Conservation (phyloP, 441 rosid genomes). For the Populus hybrid region DNA sequence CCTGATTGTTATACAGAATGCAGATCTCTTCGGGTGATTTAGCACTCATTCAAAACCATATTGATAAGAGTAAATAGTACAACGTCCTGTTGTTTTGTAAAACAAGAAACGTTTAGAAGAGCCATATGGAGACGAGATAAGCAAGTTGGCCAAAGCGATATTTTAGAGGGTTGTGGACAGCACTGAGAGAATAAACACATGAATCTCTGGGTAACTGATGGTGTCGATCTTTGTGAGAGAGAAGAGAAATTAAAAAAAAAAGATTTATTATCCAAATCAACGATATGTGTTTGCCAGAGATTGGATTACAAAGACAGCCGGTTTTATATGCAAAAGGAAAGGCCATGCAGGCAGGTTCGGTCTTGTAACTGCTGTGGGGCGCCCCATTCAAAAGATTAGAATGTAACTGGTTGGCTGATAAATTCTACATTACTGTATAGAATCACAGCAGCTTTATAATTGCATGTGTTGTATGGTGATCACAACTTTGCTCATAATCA, state of each 20-base stretch:
- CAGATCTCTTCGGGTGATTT: conserved; percentile 15
- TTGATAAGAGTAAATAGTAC: background rate
- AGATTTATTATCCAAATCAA: background rate
- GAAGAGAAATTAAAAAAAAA: background rate
- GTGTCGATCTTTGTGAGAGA: background rate
- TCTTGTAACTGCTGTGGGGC: too few relatives aligned
- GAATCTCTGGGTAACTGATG: conserved; percentile 3
- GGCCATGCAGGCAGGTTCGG: background rate
- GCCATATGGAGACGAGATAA: conserved; percentile 24
- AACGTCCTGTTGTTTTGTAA: background rate
- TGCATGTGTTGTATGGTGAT: background rate
- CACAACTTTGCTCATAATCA: background rate
- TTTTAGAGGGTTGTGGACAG: conserved; percentile 21
- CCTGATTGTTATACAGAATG: conserved; percentile 29
- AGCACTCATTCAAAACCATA: conserved; percentile 9
- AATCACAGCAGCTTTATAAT: too few relatives aligned
- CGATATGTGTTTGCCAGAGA: background rate
- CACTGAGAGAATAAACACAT: background rate
- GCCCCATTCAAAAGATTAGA: background rate
- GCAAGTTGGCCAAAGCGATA: conserved; percentile 38
- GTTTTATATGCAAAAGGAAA: background rate
- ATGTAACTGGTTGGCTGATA: too few relatives aligned
- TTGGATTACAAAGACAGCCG: background rate
- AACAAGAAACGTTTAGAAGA: conserved; percentile 4
- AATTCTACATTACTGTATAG: too few relatives aligned